Base-by-base conservation (phyloP, 2,329 filamentous ascomycete species). In the Monosporascus sp. region DNA sequence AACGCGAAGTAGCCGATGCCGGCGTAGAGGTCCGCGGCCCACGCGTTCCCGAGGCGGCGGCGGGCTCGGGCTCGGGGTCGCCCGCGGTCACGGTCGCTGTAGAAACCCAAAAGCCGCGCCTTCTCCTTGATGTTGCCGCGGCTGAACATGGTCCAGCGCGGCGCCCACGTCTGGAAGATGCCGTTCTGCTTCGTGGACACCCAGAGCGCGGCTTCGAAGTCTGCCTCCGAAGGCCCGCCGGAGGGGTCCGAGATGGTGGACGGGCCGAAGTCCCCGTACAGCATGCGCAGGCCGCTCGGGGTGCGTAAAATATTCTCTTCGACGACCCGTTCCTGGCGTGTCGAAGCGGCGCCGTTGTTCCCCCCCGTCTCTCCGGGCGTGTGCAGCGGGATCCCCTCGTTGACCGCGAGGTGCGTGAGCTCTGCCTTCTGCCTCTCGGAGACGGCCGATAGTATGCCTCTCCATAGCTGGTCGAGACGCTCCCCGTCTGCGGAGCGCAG, bases 1-100 rank as follows among this genome's bases (percentile, higher is more conserved):
- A 97, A 96, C 3, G 88, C 83, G 71, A 97, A 97, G 71, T 97
- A 97, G 5, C 93, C 93, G 59, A 97, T 96, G 0, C 93, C 93
- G 0, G 89, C 90, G 72, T 96, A 97, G 55, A 97, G 74, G 69
- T 97, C 93, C 1, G 95, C 81, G 0, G 86, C 83, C 68, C 78
- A 84, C 4, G 66, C 68, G 2, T 53, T 14, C 7, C 52, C 45
- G 27, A 65, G 31, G 11, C 14, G 9, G 11, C 31, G 31, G 31
- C 11, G 27, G 27, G 27, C 27, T 27, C 27, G 27, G 27, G 9
- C 27, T 31, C 27, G 22, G 27, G 27, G 22, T 16, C 31, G 22
- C 14, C 11, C 19, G 50, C 1, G n/a, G 14, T 51, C 19, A 5
- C n/a, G 6, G 35, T n/a, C 17, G 37, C 55, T 37, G 54, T 73